Evolutionary conservation across 805 yeast species (phyloP), one percentile per base, ranked within the genome.

Genomic region (Dipodascus albidus): DNA sequence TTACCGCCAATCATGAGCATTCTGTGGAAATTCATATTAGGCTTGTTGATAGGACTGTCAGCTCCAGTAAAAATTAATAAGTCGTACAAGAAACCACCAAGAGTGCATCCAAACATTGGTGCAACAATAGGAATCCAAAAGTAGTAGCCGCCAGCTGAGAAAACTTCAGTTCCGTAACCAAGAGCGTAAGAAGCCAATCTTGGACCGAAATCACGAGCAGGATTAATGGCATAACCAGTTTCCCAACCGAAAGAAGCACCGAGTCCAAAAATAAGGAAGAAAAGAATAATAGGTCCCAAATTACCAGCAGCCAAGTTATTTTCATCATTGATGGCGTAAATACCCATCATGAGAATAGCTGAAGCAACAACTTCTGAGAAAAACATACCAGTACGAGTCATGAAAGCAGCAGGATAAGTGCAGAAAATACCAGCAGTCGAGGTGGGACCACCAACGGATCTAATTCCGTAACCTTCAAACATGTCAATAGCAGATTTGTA

Each of bases 131-230:
- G 80, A 35, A 77, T 76, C 82, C 82, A 77, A 60, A 74, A 75
- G 62, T 74, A 77, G 59, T 71, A 70, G 61, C 68, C 65, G 54
- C 73, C 68, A 17, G 63, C 59, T 17, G 66, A 60, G 71, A 75
- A 75, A 59, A 62, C 66, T 38, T 64, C 72, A 27, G 63, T 62
- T 44, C 75, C 72, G 56, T 75, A 75, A 27, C 82, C 82, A 38
- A 75, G 68, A 52, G 75, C 65, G 42, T 69, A 67, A 19, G 78
- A 64, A 35, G 78, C 79, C 44, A 78, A 60, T 59, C 82, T 67
- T 54, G 82, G 82, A 20, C 76, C 79, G 51, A 77, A 67, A 64
- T 78, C 82, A 66, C 82, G 74, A 31, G 81, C 81, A 54, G 73
- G 65, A 64, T 78, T 78, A 60, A 78, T 64, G 44, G 81, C 81